Evolutionary conservation across 139 green algal genomes (phyloP).

Genomic region (Chlorella sorokiniana): DNA sequence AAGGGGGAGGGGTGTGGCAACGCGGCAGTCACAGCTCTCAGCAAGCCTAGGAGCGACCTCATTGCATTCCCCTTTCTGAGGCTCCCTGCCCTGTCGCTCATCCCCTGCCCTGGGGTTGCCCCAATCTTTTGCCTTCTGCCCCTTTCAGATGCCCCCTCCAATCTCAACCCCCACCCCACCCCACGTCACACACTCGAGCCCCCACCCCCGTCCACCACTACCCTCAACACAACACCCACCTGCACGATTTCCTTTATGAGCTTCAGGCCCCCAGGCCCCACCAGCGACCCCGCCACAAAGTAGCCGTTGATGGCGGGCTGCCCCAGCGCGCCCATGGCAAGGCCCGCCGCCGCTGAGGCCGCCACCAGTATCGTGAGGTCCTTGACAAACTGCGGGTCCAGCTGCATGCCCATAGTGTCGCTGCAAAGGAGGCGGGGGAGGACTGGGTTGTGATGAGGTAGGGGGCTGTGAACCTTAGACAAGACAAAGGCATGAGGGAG

Average conservation of each 20-base stretch:
- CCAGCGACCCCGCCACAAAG: slow-evolving; percentile 88
- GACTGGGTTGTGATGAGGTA: background rate
- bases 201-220: background rate
- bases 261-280: slow-evolving; percentile 89
- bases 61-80: too few relatives aligned
- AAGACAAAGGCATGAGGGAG: background rate
- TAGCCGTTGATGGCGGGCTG: slow-evolving; percentile 97
- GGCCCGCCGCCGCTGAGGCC: slow-evolving; percentile 71
- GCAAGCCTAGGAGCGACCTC: too few relatives aligned
- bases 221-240: slow-evolving; percentile 8
- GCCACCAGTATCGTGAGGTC: slow-evolving; percentile 84
- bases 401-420: slow-evolving; percentile 79
- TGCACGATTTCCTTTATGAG: slow-evolving; percentile 71
- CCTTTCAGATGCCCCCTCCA: background rate
- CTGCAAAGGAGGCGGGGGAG: slow-evolving; percentile 37
- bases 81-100: too few relatives aligned
- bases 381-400: slow-evolving; percentile 87
- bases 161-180: too few relatives aligned
- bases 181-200: too few relatives aligned
- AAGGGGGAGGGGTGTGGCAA: too few relatives aligned
- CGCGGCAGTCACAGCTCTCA: too few relatives aligned
- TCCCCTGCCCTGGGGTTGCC: too few relatives aligned
- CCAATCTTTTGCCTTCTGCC: background rate
- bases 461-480: background rate
- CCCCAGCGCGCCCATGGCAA: slow-evolving; percentile 73